Evolutionary conservation across 2,329 filamentous ascomycete genomes (phyloP), one percentile per base, ranked within the genome.

Genomic region (Incumbomyces delicatus): DNA sequence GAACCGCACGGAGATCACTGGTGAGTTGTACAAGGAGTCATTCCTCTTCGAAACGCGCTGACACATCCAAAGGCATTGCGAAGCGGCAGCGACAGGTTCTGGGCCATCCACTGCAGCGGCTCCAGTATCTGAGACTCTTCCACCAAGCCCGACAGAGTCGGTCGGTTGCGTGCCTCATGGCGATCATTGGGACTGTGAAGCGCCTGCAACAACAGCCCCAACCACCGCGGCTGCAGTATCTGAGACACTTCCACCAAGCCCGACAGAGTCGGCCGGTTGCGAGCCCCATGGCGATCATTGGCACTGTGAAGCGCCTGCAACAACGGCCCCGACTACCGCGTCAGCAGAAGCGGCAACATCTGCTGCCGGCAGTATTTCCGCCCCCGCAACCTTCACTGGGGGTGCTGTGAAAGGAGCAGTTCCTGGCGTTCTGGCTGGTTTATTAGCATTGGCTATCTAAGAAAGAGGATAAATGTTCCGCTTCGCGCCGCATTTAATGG

Each of bases 1-100:
- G 50, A 58, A 17, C 51, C 58, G 2, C 54, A 60, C 29, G 58
- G 58, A 5, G 58, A 61, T 22, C 59, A 61, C 44, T 61, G 59
- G 53, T 53, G 39, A 38, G 50, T 35, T 18, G 16, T 12, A 5
- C 10, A n/a, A n/a, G 17, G 10, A 30, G 27, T 16, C 32, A n/a
- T 16, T 30, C n/a, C 18, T 2, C 10, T 4, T n/a, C 17, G 13
- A 32, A 5, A 3, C 35, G 17, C 7, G n/a, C 40, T 42, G 29
- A 42, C 22, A 2, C 8, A 3, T 13, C 2, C 3, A 1, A 48
- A 61, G 60, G 60, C 60, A 63, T 46, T 63, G 60, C 37, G 57
- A 60, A 6, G 60, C 57, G 3, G 58, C 60, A 11, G 57, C 54
- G 7, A 48, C 53, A 2, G 32, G 50, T 6, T 16, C 27, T 16